Percentiles rank a stretch among this genome's conserved stretches.
Conservation (phyloP, 441 rosid species). For the Croton laevigatus region DNA sequence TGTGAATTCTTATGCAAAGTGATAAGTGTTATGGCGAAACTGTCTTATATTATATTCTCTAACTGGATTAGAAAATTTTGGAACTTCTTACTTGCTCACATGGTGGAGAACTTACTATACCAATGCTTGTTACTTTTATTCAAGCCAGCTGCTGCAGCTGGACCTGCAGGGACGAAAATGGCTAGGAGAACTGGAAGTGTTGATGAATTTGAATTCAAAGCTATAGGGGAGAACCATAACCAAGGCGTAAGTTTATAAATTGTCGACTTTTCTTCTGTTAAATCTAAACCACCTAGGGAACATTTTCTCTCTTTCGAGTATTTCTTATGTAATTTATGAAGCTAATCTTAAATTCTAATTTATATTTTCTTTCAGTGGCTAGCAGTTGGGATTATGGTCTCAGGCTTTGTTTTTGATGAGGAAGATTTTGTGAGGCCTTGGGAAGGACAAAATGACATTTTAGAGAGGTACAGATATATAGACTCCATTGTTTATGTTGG, state of each 20-base stretch:
- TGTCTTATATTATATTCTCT: not conserved
- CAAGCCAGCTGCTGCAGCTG: slow-evolving; percentile 93
- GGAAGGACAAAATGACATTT: slow-evolving; percentile 67
- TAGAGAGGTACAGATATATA: slow-evolving; percentile 60
- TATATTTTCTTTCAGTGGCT: slow-evolving; percentile 54
- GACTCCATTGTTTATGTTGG: slow-evolving; percentile 3
- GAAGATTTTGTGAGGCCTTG: slow-evolving; percentile 84
- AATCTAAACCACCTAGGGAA: not conserved
- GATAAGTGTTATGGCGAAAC: not conserved
- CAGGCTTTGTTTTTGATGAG: slow-evolving; percentile 68
- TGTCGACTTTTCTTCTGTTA: not conserved
- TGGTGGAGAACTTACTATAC: slow-evolving; percentile 3
- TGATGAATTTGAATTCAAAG: slow-evolving; percentile 83
- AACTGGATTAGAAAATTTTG: not conserved
- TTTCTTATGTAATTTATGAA: not conserved
- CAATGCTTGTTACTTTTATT: slow-evolving; percentile 10
- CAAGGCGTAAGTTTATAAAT: slow-evolving; percentile 69
- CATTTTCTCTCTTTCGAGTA: not conserved
- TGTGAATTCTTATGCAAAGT: not conserved
- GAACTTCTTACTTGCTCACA: not conserved
- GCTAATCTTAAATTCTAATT: slow-evolving; percentile 3
- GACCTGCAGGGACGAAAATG: slow-evolving; percentile 94
- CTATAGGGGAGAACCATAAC: slow-evolving; percentile 69
- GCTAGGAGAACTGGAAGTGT: slow-evolving; percentile 85
- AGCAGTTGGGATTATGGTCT: slow-evolving; percentile 75